Evolutionary conservation across 129 eudicot genomes (phyloP).

Genomic region (Pulicaria dysenterica): DNA sequence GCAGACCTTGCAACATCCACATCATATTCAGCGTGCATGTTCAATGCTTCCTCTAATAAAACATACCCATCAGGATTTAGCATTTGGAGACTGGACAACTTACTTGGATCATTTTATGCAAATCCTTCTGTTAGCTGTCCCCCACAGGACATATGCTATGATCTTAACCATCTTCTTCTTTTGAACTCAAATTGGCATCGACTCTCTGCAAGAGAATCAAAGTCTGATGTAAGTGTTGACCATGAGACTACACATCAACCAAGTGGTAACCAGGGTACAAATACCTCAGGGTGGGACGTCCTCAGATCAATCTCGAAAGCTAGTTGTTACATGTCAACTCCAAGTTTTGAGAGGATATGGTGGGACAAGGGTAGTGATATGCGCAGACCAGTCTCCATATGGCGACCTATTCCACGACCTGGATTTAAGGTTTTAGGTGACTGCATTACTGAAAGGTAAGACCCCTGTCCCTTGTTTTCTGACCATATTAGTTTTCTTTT

Average conservation of each 20-base stretch:
- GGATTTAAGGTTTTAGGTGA: conserved; percentile 86
- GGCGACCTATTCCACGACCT: conserved; percentile 85
- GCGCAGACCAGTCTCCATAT: conserved; percentile 84
- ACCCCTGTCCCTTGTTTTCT: conserved; percentile 10
- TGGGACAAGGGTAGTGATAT: conserved; percentile 94
- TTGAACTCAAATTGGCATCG: conserved; percentile 59
- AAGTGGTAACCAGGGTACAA: conserved; percentile 44
- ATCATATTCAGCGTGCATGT: conserved; percentile 71
- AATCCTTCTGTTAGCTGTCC: conserved; percentile 58
- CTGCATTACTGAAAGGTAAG: conserved; percentile 94
- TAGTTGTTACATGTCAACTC: conserved; percentile 67
- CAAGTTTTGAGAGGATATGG: conserved; percentile 96
- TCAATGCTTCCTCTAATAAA: conserved; percentile 49
- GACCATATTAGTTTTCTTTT: conserved; percentile 9
- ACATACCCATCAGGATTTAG: conserved; percentile 75
- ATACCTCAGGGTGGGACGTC: conserved; percentile 80
- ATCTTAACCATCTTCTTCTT: conserved; percentile 73
- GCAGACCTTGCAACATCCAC: conserved; percentile 94
- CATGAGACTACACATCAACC: conserved; percentile 40
- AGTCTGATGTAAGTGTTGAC: conserved; percentile 35
- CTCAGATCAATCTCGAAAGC: conserved; percentile 68
- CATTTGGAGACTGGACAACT: conserved; percentile 89
- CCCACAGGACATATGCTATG: conserved; percentile 58
- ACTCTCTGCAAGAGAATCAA: conserved; percentile 48
- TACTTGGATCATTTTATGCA: conserved; percentile 82